A percentile compares a stretch with the other conserved stretches of the same genome.
Evolutionary conservation across 2,329 filamentous ascomycete species (phyloP).

Genomic region (Arthrobotrys iridis): DNA sequence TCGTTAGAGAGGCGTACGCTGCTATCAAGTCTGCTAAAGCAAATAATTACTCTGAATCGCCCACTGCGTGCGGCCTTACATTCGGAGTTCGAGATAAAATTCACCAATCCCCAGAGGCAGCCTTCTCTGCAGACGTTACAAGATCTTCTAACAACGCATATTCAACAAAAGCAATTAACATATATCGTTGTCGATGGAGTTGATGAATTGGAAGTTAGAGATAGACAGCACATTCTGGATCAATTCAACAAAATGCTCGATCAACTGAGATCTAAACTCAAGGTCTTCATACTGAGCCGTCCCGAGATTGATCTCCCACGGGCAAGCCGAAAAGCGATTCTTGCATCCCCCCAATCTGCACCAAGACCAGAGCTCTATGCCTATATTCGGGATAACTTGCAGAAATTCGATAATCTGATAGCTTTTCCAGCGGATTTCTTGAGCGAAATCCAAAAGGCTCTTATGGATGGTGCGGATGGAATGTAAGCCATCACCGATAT

Average conservation of each 20-base stretch:
- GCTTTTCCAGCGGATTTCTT: background rate
- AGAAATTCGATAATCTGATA: slow-evolving; percentile 12
- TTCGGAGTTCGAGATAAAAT: background rate
- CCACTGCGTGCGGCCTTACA: background rate
- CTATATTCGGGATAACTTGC: slow-evolving; percentile 7
- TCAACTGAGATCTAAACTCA: background rate
- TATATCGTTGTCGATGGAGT: slow-evolving; percentile 4
- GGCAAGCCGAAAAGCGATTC: background rate
- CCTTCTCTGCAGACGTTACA: background rate
- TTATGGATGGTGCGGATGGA: slow-evolving; percentile 3
- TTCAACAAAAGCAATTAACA: background rate
- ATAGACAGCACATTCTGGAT: slow-evolving; percentile 15
- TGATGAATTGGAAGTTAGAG: slow-evolving; percentile 9
- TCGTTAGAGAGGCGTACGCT: background rate
- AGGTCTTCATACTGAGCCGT: slow-evolving; percentile 9
- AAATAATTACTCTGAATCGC: slow-evolving; percentile 4
- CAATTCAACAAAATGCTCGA: slow-evolving; percentile 3
- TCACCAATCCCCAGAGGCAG: background rate
- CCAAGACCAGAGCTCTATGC: slow-evolving; percentile 9
- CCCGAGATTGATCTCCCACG: slow-evolving; percentile 9
- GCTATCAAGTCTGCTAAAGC: slow-evolving; percentile 3
- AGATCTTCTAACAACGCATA: background rate
- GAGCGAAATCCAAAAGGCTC: slow-evolving; percentile 7
- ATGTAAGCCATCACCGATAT: slow-evolving; percentile 7
- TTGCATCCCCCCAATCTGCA: slow-evolving; percentile 9